phyloP scores from a whole-genome alignment of 1,139 yeast genomes.

The Yamadazyma sp. region DNA sequence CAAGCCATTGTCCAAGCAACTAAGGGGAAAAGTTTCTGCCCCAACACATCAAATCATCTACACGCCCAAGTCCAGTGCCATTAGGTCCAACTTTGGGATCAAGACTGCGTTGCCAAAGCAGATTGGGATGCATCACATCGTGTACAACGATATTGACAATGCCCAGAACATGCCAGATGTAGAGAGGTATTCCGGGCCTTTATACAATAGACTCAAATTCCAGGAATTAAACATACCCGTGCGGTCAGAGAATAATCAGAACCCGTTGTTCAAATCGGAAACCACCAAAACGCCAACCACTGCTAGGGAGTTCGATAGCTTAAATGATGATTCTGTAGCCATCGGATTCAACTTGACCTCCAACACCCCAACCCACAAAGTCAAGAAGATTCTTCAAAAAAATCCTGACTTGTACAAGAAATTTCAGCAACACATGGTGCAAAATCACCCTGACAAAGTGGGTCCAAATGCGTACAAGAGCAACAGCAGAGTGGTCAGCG shows the following conservation, averaged over 20 bases:
- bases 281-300: conserved; percentile 18
- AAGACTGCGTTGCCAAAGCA: conserved; percentile 46
- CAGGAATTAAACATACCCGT: conserved; percentile 44
- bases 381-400: conserved; percentile 26
- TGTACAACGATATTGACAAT: conserved; percentile 47
- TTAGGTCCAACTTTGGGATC: conserved; percentile 45
- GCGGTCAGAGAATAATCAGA: conserved; percentile 30
- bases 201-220: conserved; percentile 41
- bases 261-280: conserved; percentile 34
- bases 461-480: conserved; percentile 19
- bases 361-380: conserved; percentile 26
- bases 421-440: conserved; percentile 35
- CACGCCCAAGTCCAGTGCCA: conserved; percentile 45
- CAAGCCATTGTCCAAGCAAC: conserved; percentile 34
- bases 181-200: conserved; percentile 42
- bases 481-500: conserved; percentile 25
- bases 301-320: conserved; percentile 16
- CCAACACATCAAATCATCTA: conserved; percentile 49
- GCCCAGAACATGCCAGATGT: conserved; percentile 48
- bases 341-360: conserved; percentile 32
- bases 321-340: conserved; percentile 20
- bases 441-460: conserved; percentile 36
- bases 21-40: conserved; percentile 30
- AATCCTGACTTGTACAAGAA: conserved; percentile 35
- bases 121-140: conserved; percentile 43